Evolutionary conservation across 2,329 filamentous ascomycete species (phyloP).

Genomic region (Aspergillus bombycis): DNA sequence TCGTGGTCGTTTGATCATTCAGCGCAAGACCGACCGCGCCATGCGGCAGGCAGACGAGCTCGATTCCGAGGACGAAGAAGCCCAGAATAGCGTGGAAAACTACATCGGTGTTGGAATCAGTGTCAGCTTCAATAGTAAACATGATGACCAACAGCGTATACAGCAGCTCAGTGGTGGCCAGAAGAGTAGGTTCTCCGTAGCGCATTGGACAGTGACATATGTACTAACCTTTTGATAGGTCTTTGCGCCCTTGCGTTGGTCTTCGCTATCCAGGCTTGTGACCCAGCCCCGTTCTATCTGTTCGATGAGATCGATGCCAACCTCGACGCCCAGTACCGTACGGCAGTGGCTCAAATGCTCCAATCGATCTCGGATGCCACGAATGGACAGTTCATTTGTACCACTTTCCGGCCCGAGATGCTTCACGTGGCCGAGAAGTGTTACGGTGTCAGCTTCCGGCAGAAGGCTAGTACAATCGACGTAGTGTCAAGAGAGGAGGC

Average conservation of each 20-base stretch:
- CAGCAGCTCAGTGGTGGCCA: slow-evolving; percentile 96
- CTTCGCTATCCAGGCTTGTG: slow-evolving; percentile 97
- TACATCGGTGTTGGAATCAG: slow-evolving; percentile 96
- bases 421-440: slow-evolving; percentile 94
- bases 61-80: slow-evolving; percentile 66
- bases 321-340: slow-evolving; percentile 95
- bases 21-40: slow-evolving; percentile 79
- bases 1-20: slow-evolving; percentile 87
- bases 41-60: slow-evolving; percentile 67
- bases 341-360: slow-evolving; percentile 88
- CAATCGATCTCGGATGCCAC: slow-evolving; percentile 68
- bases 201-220: not conserved
- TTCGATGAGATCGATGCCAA: slow-evolving; percentile 99
- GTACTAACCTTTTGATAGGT: slow-evolving; percentile 54
- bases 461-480: slow-evolving; percentile 93
- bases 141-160: slow-evolving; percentile 97
- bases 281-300: slow-evolving; percentile 97
- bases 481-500: slow-evolving; percentile 87
- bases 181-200: slow-evolving; percentile 69
- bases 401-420: slow-evolving; percentile 97
- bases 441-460: slow-evolving; percentile 88
- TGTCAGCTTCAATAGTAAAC: slow-evolving; percentile 97
- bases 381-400: slow-evolving; percentile 90
- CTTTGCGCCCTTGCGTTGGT: slow-evolving; percentile 95
- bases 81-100: slow-evolving; percentile 74